Evolutionary conservation across 495 filamentous ascomycete species (phyloP), one percentile per base, ranked within the genome.

Genomic region (Lepidopterella palustris): DNA sequence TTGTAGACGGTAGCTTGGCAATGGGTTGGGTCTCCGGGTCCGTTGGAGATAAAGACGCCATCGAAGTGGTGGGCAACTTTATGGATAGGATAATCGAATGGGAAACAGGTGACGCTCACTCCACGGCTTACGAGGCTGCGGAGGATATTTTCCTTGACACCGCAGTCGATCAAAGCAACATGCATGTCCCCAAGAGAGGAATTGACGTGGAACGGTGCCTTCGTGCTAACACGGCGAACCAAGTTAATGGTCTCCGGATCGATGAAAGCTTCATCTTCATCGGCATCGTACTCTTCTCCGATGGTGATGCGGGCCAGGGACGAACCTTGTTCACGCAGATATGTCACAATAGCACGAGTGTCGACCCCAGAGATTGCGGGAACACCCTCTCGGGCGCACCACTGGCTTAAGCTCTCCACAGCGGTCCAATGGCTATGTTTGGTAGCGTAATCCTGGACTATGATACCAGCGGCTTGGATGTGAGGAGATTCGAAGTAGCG

Each of bases 131-230:
- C 92, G 61, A 98, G 78, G 70, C 88, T 92, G 63, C 93, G 88
- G 52, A 98, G 84, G 71, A 98, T 98, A 79, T 97, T 98, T 81
- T 98, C 93, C 81, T 98, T 98, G 59, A 98, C 95, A 74, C 93
- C 93, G 71, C 93, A 98, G 76, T 98, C 93, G 72, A 98, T 85
- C 58, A 98, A 82, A 31, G 92, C 93, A 67, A 98, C 83, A 76
- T 98, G 93, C 72, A 86, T 83, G 70, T 87, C 84, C 59, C 92
- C 89, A 64, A 81, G 79, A 42, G 82, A 79, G 31, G 90, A 87
- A 61, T 84, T 83, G 60, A 97, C 86, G 70, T 96, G 92, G 80
- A 98, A 98, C 10, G 93, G 95, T 56, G 90, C 85, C 80, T 98
- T 98, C 72, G 93, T 98, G 79, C 88, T 93, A 63, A 98, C 93